Conservation (phyloP, 805 yeast genomes). For the Diddensiella transvaalensis region DNA sequence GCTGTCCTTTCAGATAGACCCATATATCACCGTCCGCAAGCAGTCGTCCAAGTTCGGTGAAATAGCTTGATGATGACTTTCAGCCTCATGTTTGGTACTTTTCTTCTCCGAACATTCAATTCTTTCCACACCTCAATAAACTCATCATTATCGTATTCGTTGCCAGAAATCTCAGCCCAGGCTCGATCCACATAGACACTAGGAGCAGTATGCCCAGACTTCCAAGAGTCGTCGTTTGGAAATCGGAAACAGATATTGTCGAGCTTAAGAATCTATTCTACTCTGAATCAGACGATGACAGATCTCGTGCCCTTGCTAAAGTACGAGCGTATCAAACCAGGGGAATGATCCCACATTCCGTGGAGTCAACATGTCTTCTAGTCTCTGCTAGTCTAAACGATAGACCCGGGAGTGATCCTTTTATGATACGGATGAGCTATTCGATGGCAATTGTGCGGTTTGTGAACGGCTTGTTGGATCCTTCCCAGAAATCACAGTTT, state of each 20-base stretch:
- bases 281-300: constrained; percentile 31
- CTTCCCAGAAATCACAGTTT: constrained; percentile 69
- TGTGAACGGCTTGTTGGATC: constrained; percentile 89
- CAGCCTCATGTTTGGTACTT: no score
- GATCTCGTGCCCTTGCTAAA: constrained; percentile 47
- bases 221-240: constrained; percentile 40
- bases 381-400: constrained; percentile 49
- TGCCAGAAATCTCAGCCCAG: no score
- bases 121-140: no score
- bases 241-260: constrained; percentile 40
- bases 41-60: no score
- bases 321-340: constrained; percentile 54
- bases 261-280: constrained; percentile 52
- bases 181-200: no score
- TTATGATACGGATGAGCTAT: constrained; percentile 50
- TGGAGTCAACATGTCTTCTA: constrained; percentile 61
- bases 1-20: no score
- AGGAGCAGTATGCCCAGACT: constrained; percentile 18
- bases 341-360: constrained; percentile 67
- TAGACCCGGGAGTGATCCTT: constrained; percentile 35
- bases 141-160: no score
- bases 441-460: constrained; percentile 76
- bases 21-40: no score
- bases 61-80: no score
- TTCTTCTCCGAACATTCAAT: no score